Evolutionary conservation across 768 basidiomycete genomes (phyloP), one percentile per base, ranked within the genome.

Genomic region (Phylloporus sp.): DNA sequence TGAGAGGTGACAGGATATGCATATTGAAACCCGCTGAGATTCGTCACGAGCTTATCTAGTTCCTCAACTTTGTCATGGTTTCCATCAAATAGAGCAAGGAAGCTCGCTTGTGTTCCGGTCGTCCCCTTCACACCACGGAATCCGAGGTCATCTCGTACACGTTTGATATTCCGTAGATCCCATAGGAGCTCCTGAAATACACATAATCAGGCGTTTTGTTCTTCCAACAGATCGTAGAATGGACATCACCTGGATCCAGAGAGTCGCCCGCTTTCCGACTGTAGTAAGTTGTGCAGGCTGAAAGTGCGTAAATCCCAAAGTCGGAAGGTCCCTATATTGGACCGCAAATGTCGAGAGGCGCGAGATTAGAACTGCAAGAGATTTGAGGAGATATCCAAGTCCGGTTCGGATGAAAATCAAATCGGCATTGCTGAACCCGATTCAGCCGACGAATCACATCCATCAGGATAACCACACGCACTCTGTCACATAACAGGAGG

Each of bases 61-160:
- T 83, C 77, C 63, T 93, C 86, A 21, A 98, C 95, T 76, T 98
- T 98, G 52, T 81, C 81, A 65, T 99, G 94, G 64, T 97, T 85
- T 0, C 94, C 94, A 50, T 97, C 88, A 60, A 99, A 98, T 26
- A 99, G 72, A 1, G 92, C 74, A 45, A 98, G 73, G 74, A 98
- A 99, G 56, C 89, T 92, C 4, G 90, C 96, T 66, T 98, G 96
- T 0, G 96, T 98, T 9, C 96, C 96, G 0, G 96, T 99, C 1
- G 96, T 98, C n/a, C 96, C 96, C 69, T 99, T 99, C 42, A 95
- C 96, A 37, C 96, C 96, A 44, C 96, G 81, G 75, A 99, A 98
- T 5, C 96, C 95, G 40, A 99, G 68, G 65, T 98, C 95, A 52
- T 90, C 84, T 20, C 90, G 74, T 0, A 89, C 92, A 24, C 95